Percentiles rank a stretch among this genome's conserved stretches.
These are phyloP conservation scores for Inosperma sp. DNA, from an alignment of 768 basidiomycete species.

Conservation along the genomic window DNA sequence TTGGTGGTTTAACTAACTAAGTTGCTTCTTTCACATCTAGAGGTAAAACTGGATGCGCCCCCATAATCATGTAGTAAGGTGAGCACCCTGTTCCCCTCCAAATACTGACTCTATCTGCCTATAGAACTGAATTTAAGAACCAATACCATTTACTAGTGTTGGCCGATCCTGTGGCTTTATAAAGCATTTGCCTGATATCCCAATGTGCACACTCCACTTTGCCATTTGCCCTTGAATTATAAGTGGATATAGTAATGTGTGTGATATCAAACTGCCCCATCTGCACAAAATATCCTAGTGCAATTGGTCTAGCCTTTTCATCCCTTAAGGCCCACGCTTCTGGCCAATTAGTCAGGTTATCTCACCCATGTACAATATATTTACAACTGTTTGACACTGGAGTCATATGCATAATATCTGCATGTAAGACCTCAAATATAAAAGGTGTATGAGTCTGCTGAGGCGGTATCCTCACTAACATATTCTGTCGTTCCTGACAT, in stretches of 20 bases:
- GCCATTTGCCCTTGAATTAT: too few species aligned
- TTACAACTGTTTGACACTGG: too few species aligned
- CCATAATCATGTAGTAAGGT: slow-evolving; percentile 28
- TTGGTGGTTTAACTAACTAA: slow-evolving; percentile 22
- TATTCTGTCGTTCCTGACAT: slow-evolving; percentile 6
- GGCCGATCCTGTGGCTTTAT: too few species aligned
- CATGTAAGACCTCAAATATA: too few species aligned
- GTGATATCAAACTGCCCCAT: slow-evolving; percentile 15
- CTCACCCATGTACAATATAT: too few species aligned
- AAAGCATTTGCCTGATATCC: too few species aligned
- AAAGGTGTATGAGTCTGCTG: slow-evolving; percentile 12
- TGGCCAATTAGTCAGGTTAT: too few species aligned
- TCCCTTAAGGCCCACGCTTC: too few species aligned
- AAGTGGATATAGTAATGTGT: slow-evolving; percentile 12
- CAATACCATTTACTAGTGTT: too few species aligned
- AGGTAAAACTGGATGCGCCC: slow-evolving; percentile 27
- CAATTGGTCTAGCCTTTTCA: too few species aligned
- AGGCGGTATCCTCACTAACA: slow-evolving; percentile 1
- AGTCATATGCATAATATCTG: too few species aligned
- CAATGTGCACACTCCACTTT: slow-evolving; percentile 15
- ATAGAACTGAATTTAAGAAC: slow-evolving; percentile 26
- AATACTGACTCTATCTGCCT: slow-evolving; percentile 31
- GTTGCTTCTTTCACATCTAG: slow-evolving; percentile 27
- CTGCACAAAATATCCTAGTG: too few species aligned
- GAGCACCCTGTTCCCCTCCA: slow-evolving; percentile 24